These are phyloP conservation scores for Ophiocordyceps camponoti-leonardi DNA, from an alignment of 2,329 filamentous ascomycete genomes.

Conservation along the genomic window DNA sequence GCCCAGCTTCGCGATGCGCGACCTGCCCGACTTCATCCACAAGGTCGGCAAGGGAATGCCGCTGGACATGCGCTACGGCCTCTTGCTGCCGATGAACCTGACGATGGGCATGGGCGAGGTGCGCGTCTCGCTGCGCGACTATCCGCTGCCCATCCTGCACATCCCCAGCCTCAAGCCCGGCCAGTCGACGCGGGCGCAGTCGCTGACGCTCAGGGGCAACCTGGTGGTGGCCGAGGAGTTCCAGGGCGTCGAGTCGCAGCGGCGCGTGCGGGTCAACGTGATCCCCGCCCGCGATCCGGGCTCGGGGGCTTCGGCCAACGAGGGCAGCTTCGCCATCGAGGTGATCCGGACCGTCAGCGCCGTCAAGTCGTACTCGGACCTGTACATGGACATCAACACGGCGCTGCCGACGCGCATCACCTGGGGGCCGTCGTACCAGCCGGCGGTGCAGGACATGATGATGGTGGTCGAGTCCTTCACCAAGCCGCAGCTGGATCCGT, in stretches of 20 bases:
- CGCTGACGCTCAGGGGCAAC: slow-evolving; percentile 70
- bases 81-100: slow-evolving; percentile 80
- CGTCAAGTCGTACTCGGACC: slow-evolving; percentile 92
- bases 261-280: slow-evolving; percentile 68
- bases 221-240: slow-evolving; percentile 96
- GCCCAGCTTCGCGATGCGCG: slow-evolving; percentile 70
- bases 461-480: slow-evolving; percentile 97
- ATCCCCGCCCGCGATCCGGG: slow-evolving; percentile 50
- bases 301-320: slow-evolving; percentile 34
- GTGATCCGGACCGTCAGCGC: slow-evolving; percentile 83
- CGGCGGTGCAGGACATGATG: slow-evolving; percentile 99
- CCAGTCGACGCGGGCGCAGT: slow-evolving; percentile 65
- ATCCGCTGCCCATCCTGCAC: slow-evolving; percentile 81
- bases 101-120: slow-evolving; percentile 83
- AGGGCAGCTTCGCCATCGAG: slow-evolving; percentile 62
- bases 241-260: slow-evolving; percentile 60
- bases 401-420: slow-evolving; percentile 82
- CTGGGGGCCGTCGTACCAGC: slow-evolving; percentile 95
- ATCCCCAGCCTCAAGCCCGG: slow-evolving; percentile 67
- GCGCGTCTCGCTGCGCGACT: slow-evolving; percentile 74
- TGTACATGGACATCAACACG: slow-evolving; percentile 83
- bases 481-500: slow-evolving; percentile 85
- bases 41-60: slow-evolving; percentile 95
- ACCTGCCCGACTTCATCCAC: slow-evolving; percentile 72
- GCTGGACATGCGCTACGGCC: slow-evolving; percentile 71